A percentile compares a stretch with the other conserved stretches of the same genome.
phyloP scores from a whole-genome alignment of 495 filamentous ascomycete genomes.

The Penicillium goetzii region DNA sequence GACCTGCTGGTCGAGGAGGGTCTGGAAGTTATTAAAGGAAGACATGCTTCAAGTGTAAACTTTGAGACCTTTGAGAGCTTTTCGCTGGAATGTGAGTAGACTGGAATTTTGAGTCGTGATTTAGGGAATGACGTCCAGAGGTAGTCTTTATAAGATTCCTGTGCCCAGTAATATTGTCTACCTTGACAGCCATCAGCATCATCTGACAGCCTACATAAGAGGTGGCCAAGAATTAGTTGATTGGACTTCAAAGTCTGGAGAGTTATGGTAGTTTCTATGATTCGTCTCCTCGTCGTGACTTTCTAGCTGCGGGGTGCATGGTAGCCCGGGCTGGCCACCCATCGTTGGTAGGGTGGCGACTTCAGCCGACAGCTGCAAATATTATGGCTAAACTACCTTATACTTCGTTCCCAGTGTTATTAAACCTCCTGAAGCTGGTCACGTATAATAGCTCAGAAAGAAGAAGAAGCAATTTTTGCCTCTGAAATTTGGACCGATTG shows the following conservation, averaged over 20 bases:
- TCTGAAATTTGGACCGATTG: neutral
- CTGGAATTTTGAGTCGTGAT: neutral
- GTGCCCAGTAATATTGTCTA: neutral
- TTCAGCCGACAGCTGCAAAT: neutral
- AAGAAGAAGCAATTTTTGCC: neutral
- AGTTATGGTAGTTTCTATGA: conserved; percentile 7
- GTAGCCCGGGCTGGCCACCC: neutral
- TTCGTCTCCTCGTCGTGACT: conserved; percentile 6
- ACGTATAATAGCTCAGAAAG: neutral
- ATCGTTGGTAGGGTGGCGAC: conserved; percentile 1
- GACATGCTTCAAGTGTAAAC: conserved; percentile 10
- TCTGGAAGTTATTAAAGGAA: conserved; percentile 28
- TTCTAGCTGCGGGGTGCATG: neutral
- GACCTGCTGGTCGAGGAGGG: conserved; percentile 28
- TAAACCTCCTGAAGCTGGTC: neutral
- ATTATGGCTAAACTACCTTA: neutral
- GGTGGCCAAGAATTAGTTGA: neutral
- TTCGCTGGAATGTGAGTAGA: neutral
- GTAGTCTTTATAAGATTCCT: neutral
- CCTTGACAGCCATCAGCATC: neutral
- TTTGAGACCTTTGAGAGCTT: neutral
- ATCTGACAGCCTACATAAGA: conserved; percentile 3
- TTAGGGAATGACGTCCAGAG: neutral
- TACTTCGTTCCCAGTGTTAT: neutral
- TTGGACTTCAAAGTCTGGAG: neutral